These are phyloP conservation scores for Xylariaceae sp. DNA, from an alignment of 2,329 filamentous ascomycete genomes.

Conservation along the genomic window DNA sequence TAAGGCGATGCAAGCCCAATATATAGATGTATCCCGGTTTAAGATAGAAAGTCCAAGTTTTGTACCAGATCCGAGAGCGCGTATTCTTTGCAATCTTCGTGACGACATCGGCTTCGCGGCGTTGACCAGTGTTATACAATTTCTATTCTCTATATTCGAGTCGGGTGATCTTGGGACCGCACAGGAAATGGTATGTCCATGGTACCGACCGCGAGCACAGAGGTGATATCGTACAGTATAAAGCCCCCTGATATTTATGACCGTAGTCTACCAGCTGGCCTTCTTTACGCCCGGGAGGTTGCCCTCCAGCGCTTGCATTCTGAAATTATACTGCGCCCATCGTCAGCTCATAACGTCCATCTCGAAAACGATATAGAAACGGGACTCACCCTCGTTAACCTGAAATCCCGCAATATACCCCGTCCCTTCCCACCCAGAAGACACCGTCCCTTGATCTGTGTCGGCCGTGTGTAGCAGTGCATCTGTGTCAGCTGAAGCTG, in stretches of 20 bases:
- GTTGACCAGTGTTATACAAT: neutral
- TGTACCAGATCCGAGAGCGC: neutral
- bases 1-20: no score
- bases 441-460: conserved; percentile 92
- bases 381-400: conserved; percentile 46
- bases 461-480: conserved; percentile 91
- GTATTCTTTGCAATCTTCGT: neutral
- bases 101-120: neutral
- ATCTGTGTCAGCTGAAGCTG: conserved; percentile 91
- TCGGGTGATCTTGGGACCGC: conserved; percentile 18
- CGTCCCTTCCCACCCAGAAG: conserved; percentile 84
- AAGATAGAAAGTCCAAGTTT: neutral
- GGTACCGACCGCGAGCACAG: conserved; percentile 2
- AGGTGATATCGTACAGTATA: conserved; percentile 24
- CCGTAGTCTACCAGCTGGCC: conserved; percentile 75
- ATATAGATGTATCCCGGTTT: neutral
- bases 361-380: neutral
- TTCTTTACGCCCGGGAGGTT: conserved; percentile 89
- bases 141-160: conserved; percentile 4
- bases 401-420: conserved; percentile 90
- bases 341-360: conserved; percentile 26
- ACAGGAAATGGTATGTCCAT: neutral
- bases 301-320: conserved; percentile 80
- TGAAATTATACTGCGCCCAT: conserved; percentile 74
- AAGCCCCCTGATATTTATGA: neutral